Evolutionary conservation across 352 stramenopile genomes (phyloP), one percentile per base, ranked within the genome.

Genomic region (Discostella stelligera): DNA sequence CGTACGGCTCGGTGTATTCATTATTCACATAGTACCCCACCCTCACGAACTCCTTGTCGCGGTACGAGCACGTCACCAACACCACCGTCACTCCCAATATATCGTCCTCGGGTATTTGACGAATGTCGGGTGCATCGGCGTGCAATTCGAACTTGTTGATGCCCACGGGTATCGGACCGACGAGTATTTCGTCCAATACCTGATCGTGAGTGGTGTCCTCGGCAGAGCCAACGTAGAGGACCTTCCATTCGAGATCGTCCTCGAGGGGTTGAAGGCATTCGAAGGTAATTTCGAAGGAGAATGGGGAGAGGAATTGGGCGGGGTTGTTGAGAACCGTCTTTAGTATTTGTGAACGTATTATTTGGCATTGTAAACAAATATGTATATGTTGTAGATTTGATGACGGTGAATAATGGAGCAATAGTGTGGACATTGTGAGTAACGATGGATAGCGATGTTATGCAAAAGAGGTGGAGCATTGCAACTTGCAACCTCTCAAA

Each of bases 251-350:
- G 30, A 99, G 82, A 81, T 99, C 97, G 66, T 98, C 96, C 70
- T 98, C 93, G 2, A 99, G 90, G 66, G 96, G 92, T 84, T 98
- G 94, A 39, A 97, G 89, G 81, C 96, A 98, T 89, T 99, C 97
- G 89, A 99, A 99, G 0, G 96, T 99, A 79, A 99, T 97, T 86
- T 99, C 96, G 86, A 99, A 99, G 85, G 98, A 95, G 88, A 99
- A 98, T 16, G 96, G 96, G 87, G 98, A 98, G n/a, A 90, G 95
- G 83, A 99, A 98, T 55, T 88, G 89, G 58, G 95, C 96, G 25
- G 97, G 97, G 91, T 99, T 99, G 85, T 99, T 96, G 50, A 99
- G 90, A 66, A 99, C 96, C n/a, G 94, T 95, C 90, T 92, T 41
- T 46, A 6, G 18, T 7, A 44, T 60, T 60, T 0, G 11, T 60